These are phyloP conservation scores for Ambrosiella xylebori DNA, from an alignment of 2,329 filamentous ascomycete species.

Conservation along the genomic window DNA sequence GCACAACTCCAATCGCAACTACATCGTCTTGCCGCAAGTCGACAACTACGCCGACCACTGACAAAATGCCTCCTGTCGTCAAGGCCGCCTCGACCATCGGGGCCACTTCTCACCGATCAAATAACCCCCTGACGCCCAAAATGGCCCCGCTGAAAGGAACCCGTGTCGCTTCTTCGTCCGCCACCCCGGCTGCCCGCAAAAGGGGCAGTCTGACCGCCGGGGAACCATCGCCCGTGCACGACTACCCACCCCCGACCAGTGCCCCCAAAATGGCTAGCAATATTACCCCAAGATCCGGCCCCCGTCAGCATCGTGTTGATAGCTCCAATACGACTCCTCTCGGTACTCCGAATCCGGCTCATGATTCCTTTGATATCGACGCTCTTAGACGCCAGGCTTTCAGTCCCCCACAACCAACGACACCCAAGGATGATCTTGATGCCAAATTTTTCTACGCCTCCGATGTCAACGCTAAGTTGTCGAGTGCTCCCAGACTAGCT, in stretches of 20 bases:
- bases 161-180: background rate
- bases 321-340: constrained; percentile 50
- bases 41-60: background rate
- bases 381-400: constrained; percentile 22
- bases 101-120: constrained; percentile 4
- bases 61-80: constrained; percentile 7
- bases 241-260: constrained; percentile 19
- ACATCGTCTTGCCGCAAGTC: background rate
- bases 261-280: constrained; percentile 31
- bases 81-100: constrained; percentile 6
- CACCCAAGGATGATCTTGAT: constrained; percentile 21
- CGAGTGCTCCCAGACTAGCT: constrained; percentile 22
- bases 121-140: constrained; percentile 37
- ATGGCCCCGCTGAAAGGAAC: constrained; percentile 26
- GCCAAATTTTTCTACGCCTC: constrained; percentile 87
- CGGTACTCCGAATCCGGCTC: constrained; percentile 34
- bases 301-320: constrained; percentile 53
- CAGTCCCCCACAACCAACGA: constrained; percentile 21
- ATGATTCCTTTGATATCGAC: constrained; percentile 14
- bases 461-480: constrained; percentile 41
- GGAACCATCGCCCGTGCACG: constrained; percentile 24
- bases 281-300: constrained; percentile 62
- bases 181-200: background rate
- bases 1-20: constrained; percentile 47
- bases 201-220: constrained; percentile 3